These are phyloP conservation scores for Glycine soja DNA, from an alignment of 306 rosid genomes.

Conservation along the genomic window DNA sequence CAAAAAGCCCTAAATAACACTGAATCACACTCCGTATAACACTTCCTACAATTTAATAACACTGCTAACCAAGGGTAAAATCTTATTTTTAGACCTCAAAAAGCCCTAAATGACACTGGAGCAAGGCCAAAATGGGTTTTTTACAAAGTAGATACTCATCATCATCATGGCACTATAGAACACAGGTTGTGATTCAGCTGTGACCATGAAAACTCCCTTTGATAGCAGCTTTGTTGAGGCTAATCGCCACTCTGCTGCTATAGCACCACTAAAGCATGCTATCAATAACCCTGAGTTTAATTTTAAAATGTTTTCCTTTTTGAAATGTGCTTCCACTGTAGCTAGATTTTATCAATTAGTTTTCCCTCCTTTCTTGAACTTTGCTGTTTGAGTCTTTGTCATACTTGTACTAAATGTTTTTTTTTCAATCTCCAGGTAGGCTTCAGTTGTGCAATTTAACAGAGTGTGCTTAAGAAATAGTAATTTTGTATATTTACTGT, in stretches of 20 bases:
- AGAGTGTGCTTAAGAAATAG: slow-evolving; percentile 25
- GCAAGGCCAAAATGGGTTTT: no score
- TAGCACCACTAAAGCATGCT: background rate
- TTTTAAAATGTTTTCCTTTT: slow-evolving; percentile 22
- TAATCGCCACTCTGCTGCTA: background rate
- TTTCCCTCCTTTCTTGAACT: slow-evolving; percentile 1
- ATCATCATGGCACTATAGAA: no score
- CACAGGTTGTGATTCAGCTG: no score
- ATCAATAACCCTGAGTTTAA: background rate
- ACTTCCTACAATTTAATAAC: no score
- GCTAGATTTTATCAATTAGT: background rate
- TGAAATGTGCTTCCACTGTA: slow-evolving; percentile 12
- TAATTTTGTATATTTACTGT: slow-evolving; percentile 42
- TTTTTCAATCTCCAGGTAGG: slow-evolving; percentile 1
- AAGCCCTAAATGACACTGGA: no score
- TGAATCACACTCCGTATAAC: no score
- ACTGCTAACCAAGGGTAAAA: no score
- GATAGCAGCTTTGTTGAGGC: background rate
- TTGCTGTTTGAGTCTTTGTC: background rate
- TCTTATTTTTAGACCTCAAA: no score
- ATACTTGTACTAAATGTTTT: background rate
- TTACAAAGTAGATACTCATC: no score
- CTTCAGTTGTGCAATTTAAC: slow-evolving; percentile 36
- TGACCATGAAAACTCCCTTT: background rate
- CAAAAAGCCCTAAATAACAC: no score